phyloP scores from a whole-genome alignment of 1,284 basidiomycete species.

The Fomitopsis palustris region DNA sequence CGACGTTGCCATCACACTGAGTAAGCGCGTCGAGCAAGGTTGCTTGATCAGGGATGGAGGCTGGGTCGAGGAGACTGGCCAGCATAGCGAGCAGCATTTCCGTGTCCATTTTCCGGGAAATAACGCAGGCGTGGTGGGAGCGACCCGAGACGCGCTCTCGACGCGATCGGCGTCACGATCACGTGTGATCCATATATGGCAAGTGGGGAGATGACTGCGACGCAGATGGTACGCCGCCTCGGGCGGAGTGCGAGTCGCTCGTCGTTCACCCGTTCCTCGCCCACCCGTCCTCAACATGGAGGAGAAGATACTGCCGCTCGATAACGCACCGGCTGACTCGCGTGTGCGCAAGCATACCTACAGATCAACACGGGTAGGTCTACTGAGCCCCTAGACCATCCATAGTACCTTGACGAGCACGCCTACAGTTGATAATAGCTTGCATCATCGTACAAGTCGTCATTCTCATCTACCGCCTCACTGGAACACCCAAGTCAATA shows the following conservation, averaged over 20 bases:
- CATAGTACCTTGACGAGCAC: neutral
- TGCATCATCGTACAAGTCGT: slow-evolving; percentile 11
- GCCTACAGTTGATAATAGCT: slow-evolving; percentile 7
- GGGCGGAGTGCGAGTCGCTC: neutral
- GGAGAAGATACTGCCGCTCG: neutral
- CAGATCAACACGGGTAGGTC: slow-evolving; percentile 2
- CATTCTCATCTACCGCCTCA: slow-evolving; percentile 8
- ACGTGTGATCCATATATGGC: neutral
- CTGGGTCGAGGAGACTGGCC: slow-evolving; percentile 49
- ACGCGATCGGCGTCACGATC: slow-evolving; percentile 3
- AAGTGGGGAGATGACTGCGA: neutral
- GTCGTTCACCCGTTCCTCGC: neutral
- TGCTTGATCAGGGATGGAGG: slow-evolving; percentile 30
- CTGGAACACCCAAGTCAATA: slow-evolving; percentile 3
- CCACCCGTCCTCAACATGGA: neutral
- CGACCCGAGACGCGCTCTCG: neutral
- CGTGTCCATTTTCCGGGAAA: slow-evolving; percentile 55
- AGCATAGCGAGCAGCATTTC: slow-evolving; percentile 67
- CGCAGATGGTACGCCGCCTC: neutral
- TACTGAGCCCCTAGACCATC: neutral
- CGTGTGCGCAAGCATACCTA: slow-evolving; percentile 5
- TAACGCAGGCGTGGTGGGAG: slow-evolving; percentile 3
- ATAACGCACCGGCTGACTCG: neutral
- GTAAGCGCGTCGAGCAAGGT: slow-evolving; percentile 61
- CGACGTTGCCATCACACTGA: slow-evolving; percentile 55